phyloP scores from a whole-genome alignment of 208 protist species.

The Acanthamoeba comandoni region DNA sequence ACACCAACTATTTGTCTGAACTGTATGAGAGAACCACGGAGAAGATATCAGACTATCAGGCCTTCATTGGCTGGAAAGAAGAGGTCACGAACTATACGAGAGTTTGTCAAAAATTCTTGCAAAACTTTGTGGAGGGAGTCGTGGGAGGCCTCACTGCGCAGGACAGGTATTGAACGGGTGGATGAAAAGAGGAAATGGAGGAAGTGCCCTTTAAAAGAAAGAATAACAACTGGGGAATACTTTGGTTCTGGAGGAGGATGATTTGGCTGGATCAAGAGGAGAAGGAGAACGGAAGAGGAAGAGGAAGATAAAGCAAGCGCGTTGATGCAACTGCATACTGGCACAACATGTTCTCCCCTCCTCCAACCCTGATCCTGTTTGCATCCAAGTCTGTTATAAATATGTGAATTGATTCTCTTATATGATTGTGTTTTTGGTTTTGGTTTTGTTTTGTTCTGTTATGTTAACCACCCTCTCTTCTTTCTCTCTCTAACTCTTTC shows the following conservation, averaged over 20 bases:
- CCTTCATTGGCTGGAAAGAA: constrained; percentile 85
- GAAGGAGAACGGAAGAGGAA: no score
- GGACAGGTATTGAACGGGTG: constrained; percentile 63
- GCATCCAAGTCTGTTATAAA: neutral
- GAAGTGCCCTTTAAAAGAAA: neutral
- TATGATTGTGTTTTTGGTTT: no score
- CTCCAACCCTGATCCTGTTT: constrained; percentile 6
- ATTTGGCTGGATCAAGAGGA: no score
- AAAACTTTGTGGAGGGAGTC: constrained; percentile 82
- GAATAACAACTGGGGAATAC: constrained; percentile 8
- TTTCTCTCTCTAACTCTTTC: neutral
- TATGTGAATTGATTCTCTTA: no score
- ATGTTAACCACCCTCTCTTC: neutral
- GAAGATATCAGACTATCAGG: constrained; percentile 83
- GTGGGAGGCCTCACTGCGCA: constrained; percentile 77
- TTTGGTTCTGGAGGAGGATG: no score
- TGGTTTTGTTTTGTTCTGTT: neutral
- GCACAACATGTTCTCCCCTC: neutral
- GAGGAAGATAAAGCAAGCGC: neutral
- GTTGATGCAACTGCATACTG: neutral
- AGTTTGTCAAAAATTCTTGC: constrained; percentile 78
- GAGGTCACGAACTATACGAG: constrained; percentile 86
- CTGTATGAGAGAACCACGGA: constrained; percentile 84
- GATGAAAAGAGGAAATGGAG: neutral
- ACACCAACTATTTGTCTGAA: constrained; percentile 83